Evolutionary conservation across 2,329 filamentous ascomycete species (phyloP).

Genomic region (Monosporascus cannonballus): DNA sequence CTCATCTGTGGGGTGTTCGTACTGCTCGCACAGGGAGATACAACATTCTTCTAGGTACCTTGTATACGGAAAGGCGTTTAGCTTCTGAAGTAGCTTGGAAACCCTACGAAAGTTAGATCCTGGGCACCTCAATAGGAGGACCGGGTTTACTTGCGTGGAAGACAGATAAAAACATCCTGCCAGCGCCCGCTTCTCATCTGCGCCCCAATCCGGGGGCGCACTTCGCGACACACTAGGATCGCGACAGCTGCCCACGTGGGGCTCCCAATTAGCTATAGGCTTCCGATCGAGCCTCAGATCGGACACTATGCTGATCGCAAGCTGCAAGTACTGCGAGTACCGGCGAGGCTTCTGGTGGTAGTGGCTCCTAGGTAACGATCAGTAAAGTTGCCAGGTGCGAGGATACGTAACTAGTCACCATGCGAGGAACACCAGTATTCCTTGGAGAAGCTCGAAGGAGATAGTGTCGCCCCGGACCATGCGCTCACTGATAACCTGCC

Average conservation of each 20-base stretch:
- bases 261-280: neutral
- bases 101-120: conserved; percentile 17
- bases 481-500: neutral
- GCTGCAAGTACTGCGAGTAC: conserved; percentile 4
- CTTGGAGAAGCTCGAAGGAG: conserved; percentile 5
- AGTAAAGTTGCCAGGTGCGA: neutral
- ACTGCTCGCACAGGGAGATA: conserved; percentile 23
- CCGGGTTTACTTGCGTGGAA: conserved; percentile 13
- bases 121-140: neutral
- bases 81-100: conserved; percentile 30
- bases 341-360: conserved; percentile 1
- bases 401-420: neutral
- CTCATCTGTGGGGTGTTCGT: conserved; percentile 27
- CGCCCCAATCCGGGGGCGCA: neutral
- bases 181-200: conserved; percentile 36
- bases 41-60: conserved; percentile 31
- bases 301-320: conserved; percentile 6
- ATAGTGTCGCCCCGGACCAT: neutral
- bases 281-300: conserved; percentile 2
- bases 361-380: conserved; percentile 1
- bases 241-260: neutral
- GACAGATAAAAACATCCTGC: conserved; percentile 37
- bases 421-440: conserved; percentile 4
- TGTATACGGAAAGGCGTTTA: conserved; percentile 28
- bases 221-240: neutral